These are phyloP conservation scores for Syzygium grande DNA, from an alignment of 345 rosid genomes.

Conservation along the genomic window DNA sequence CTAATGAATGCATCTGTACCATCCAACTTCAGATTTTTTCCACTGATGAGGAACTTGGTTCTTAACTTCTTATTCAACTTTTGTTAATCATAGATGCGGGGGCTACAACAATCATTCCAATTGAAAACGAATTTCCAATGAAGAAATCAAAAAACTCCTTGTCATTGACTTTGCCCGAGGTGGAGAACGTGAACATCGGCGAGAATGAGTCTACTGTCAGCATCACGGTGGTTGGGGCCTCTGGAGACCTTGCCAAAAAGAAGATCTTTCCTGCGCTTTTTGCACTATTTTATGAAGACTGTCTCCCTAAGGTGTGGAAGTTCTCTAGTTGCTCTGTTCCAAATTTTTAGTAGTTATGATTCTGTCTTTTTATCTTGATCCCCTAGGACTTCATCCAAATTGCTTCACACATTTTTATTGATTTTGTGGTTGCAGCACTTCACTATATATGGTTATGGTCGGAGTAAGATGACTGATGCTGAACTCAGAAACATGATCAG, in stretches of 20 bases:
- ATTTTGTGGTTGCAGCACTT: constrained; percentile 54
- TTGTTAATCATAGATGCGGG: constrained; percentile 33
- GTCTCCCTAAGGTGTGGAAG: constrained; percentile 67
- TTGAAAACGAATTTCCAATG: constrained; percentile 23
- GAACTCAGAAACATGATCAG: constrained; percentile 90
- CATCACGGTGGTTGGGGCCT: constrained; percentile 91
- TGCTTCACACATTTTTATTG: not conserved
- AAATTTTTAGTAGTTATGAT: constrained; percentile 61
- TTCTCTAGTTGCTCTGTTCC: constrained; percentile 10
- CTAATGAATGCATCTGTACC: not conserved
- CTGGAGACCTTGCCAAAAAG: constrained; percentile 99
- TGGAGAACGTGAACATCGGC: constrained; percentile 27
- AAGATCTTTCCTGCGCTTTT: constrained; percentile 98
- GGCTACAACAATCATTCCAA: constrained; percentile 26
- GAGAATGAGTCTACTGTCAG: constrained; percentile 59
- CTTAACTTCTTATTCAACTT: not conserved
- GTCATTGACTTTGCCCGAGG: constrained; percentile 23
- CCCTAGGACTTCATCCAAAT: not conserved
- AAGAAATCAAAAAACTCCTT: constrained; percentile 34
- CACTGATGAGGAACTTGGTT: not conserved
- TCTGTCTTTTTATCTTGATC: constrained; percentile 18
- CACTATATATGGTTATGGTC: constrained; percentile 80
- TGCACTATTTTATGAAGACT: constrained; percentile 80
- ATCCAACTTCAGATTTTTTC: not conserved
- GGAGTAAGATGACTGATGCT: constrained; percentile 91